phyloP scores from a whole-genome alignment of 495 filamentous ascomycete species.

The Tetracladium setigerum region DNA sequence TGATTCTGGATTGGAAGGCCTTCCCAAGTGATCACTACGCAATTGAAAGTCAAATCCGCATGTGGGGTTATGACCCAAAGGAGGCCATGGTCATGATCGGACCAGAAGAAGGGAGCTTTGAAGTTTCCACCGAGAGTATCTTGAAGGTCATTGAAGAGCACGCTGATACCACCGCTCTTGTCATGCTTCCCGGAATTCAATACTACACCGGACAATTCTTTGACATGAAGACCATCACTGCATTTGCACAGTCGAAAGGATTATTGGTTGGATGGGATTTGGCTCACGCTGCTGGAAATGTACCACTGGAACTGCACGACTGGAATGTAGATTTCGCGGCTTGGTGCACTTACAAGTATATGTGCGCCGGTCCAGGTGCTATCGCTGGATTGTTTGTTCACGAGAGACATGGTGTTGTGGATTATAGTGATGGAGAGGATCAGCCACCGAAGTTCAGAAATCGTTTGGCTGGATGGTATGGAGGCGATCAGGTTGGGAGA shows the following conservation, averaged over 20 bases:
- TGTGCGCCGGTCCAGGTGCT: constrained; percentile 82
- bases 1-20: constrained; percentile 88
- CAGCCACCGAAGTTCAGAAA: constrained; percentile 21
- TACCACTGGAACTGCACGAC: constrained; percentile 72
- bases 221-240: constrained; percentile 75
- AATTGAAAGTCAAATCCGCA: constrained; percentile 75
- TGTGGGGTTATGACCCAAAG: constrained; percentile 63
- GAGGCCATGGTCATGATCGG: constrained; percentile 71
- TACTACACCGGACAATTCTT: constrained; percentile 93
- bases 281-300: constrained; percentile 90
- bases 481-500: constrained; percentile 64
- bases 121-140: constrained; percentile 61
- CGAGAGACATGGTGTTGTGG: constrained; percentile 55
- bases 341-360: constrained; percentile 98
- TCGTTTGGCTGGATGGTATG: constrained; percentile 78
- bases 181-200: constrained; percentile 85
- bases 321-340: constrained; percentile 94
- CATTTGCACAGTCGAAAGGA: constrained; percentile 65
- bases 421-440: constrained; percentile 23
- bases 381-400: constrained; percentile 94
- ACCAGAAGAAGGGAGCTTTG: constrained; percentile 44
- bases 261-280: constrained; percentile 91
- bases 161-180: constrained; percentile 64
- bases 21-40: constrained; percentile 97
- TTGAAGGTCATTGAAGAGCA: constrained; percentile 71